Base-by-base conservation (phyloP, 306 rosid genomes). In the Fragaria nilgerrensis region DNA sequence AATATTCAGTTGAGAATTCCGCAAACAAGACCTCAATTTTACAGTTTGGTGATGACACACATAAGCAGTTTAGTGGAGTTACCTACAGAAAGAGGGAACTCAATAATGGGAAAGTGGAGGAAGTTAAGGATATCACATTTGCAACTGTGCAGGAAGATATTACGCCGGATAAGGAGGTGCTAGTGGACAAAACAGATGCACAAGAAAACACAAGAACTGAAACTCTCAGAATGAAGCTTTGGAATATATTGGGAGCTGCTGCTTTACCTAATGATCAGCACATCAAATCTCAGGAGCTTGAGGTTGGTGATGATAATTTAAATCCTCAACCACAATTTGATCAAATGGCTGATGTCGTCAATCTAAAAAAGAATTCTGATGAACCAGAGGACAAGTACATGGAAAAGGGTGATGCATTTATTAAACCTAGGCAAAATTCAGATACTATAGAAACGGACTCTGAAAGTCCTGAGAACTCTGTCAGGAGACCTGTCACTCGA, bases 371-470 rank as follows among this genome's bases (percentile, higher is more conserved):
- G 64, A 89, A 79, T 72, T 86, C 97, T 1, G 95, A 88, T 83
- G 73, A 48, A 53, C 76, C 75, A 19, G 84, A 81, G 82, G 87
- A 81, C 69, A 78, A n/a, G 61, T 49, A 81, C 82, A 83, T 78
- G 67, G 84, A 75, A 75, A 81, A 78, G 74, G 85, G 81, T 70
- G 80, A 84, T 68, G 74, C 59, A 74, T 82, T 76, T 66, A 79
- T 78, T 75, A 83, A 81, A 81, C 72, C 74, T 49, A 85, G 78
- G 74, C 93, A 90, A 67, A 88, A 83, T 79, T 95, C 99, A 0
- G 97, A 95, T 81, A 81, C 94, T 20, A 92, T 92, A 79, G 99
- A 92, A 88, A 87, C 93, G 50, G 97, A 90, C 82, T 92, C 97
- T 66, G 96, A 95, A 87, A 82, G 83, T 85, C 81, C 87, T 37